These are phyloP conservation scores for Candida khao-thaluensis DNA, from an alignment of 805 yeast species.

Conservation along the genomic window DNA sequence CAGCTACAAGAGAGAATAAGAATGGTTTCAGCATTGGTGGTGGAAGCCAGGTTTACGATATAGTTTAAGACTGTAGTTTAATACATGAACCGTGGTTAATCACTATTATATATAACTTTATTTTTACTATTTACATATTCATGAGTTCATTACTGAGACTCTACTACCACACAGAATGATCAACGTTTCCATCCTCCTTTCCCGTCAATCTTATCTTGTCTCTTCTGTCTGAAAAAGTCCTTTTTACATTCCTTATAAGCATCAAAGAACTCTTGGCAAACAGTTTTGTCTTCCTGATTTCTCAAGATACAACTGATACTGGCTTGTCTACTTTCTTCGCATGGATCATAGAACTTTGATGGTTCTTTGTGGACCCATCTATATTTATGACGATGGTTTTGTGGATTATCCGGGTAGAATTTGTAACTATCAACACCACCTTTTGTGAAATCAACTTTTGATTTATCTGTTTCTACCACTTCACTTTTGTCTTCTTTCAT, in stretches of 20 bases:
- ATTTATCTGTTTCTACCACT: conserved; percentile 34
- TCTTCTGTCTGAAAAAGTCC: conserved; percentile 41
- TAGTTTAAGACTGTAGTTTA: conserved; percentile 1
- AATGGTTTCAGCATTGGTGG: conserved; percentile 12
- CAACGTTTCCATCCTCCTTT: conserved; percentile 39
- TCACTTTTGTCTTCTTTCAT: conserved; percentile 11
- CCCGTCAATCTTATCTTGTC: conserved; percentile 35
- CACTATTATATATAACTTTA: too few species aligned
- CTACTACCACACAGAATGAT: too few species aligned
- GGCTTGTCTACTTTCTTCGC: conserved; percentile 86
- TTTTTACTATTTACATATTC: too few species aligned
- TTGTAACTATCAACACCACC: conserved; percentile 51
- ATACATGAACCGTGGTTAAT: too few species aligned
- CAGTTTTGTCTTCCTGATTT: conserved; percentile 62
- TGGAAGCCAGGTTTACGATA: conserved; percentile 11
- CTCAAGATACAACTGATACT: conserved; percentile 80
- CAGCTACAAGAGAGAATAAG: conserved; percentile 1
- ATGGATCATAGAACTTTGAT: conserved; percentile 87
- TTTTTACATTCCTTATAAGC: conserved; percentile 92
- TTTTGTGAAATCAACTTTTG: conserved; percentile 53
- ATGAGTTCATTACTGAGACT: too few species aligned
- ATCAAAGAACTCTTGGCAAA: conserved; percentile 78
- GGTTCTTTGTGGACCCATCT: conserved; percentile 75
- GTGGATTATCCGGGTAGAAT: conserved; percentile 88
- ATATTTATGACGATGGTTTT: conserved; percentile 63